Percentiles rank a stretch among this genome's conserved stretches.
phyloP scores from a whole-genome alignment of 306 rosid genomes.

The Acacia acuminata region DNA sequence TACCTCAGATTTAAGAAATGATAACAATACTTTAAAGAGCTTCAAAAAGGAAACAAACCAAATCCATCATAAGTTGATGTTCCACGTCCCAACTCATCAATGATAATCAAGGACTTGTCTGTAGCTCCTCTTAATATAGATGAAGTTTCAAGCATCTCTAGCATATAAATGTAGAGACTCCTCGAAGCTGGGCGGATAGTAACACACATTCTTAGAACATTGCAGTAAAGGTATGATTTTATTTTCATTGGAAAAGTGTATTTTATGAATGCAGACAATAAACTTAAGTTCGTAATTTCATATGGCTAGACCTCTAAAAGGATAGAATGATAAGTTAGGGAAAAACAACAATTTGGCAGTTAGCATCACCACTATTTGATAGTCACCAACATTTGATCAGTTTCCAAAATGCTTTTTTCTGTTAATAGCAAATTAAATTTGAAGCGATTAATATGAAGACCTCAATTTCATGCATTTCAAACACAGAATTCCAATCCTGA shows the following conservation, averaged over 20 bases:
- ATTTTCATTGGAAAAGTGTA: not conserved
- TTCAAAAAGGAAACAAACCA: constrained; percentile 60
- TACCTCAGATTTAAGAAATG: constrained; percentile 17
- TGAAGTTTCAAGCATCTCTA: constrained; percentile 99
- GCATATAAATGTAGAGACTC: constrained; percentile 99
- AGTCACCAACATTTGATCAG: constrained; percentile 15
- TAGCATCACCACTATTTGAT: constrained; percentile 1
- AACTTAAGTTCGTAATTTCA: constrained; percentile 2
- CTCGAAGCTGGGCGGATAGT: constrained; percentile 70
- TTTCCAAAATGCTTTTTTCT: constrained; percentile 3
- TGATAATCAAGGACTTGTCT: constrained; percentile 86
- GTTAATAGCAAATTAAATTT: not conserved
- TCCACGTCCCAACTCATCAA: constrained; percentile 97
- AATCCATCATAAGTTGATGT: constrained; percentile 99
- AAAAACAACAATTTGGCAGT: constrained; percentile 9
- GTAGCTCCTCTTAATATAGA: constrained; percentile 95
- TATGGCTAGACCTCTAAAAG: constrained; percentile 18
- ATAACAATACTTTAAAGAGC: constrained; percentile 30
- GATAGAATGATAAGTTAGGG: constrained; percentile 14
- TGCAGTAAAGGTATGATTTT: constrained; percentile 20
- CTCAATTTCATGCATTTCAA: constrained; percentile 18
- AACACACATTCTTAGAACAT: constrained; percentile 28
- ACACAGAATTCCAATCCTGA: constrained; percentile 2
- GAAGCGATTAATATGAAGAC: constrained; percentile 14
- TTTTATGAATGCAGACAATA: constrained; percentile 10